A percentile compares a stretch with the other conserved stretches of the same genome.
Evolutionary conservation across 106 monocot genomes (phyloP).

Genomic region (Dioscorea dumetorum): DNA sequence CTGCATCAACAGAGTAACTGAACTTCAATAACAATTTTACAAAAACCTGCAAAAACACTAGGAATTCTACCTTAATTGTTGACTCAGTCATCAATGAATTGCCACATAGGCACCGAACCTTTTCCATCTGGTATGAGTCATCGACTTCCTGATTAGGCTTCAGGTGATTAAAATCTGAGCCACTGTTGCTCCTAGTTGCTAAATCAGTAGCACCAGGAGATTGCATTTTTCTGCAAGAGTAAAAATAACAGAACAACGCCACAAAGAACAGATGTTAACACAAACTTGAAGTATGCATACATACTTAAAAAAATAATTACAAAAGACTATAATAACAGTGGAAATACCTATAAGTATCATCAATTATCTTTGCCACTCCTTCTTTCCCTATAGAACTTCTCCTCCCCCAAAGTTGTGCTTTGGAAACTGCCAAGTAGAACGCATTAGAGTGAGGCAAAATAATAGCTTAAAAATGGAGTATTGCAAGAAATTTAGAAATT

Average conservation of each 20-base stretch:
- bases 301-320: neutral
- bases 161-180: slow-evolving; percentile 38
- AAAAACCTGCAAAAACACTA: no score
- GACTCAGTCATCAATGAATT: slow-evolving; percentile 50
- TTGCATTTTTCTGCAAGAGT: slow-evolving; percentile 82
- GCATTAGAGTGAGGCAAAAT: no score
- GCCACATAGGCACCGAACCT: slow-evolving; percentile 79
- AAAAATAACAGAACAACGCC: neutral
- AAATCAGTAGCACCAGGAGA: slow-evolving; percentile 58
- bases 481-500: no score
- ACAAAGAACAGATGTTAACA: neutral
- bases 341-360: slow-evolving; percentile 75
- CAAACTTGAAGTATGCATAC: neutral
- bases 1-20: no score
- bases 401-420: slow-evolving; percentile 51
- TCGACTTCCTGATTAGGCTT: slow-evolving; percentile 57
- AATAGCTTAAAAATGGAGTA: no score
- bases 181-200: slow-evolving; percentile 57
- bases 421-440: slow-evolving; percentile 21
- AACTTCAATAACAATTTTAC: no score
- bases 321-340: neutral
- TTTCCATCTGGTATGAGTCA: slow-evolving; percentile 34
- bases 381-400: slow-evolving; percentile 57
- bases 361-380: slow-evolving; percentile 70
- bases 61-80: slow-evolving; percentile 61